phyloP scores from a whole-genome alignment of 2,329 filamentous ascomycete genomes.

The Colletotrichum abscissum region DNA sequence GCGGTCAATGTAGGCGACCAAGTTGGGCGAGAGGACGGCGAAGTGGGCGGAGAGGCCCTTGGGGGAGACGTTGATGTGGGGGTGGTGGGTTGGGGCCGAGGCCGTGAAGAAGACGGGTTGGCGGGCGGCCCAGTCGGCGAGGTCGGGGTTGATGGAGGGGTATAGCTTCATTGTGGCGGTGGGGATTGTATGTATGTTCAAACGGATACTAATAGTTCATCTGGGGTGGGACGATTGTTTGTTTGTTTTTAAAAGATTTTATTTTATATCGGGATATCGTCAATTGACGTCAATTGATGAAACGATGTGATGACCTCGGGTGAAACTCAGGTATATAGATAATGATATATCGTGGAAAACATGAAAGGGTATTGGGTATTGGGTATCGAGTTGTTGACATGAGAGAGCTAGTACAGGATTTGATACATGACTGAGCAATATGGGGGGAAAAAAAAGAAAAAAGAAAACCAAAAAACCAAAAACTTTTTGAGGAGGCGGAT shows the following conservation, averaged over 20 bases:
- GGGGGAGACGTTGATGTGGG: constrained; percentile 81
- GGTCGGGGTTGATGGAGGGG: constrained; percentile 62
- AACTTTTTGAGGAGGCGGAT: neutral
- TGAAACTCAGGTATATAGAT: neutral
- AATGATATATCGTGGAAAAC: constrained; percentile 14
- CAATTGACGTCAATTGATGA: neutral
- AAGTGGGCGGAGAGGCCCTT: constrained; percentile 76
- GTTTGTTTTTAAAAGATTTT: neutral
- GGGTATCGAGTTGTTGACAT: constrained; percentile 25
- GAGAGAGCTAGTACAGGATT: constrained; percentile 14
- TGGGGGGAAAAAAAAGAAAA: too few relatives aligned
- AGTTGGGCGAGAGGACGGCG: constrained; percentile 66
- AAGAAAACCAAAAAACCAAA: neutral
- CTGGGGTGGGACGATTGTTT: neutral
- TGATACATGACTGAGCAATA: constrained; percentile 19
- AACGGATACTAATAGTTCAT: neutral
- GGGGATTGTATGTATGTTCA: neutral
- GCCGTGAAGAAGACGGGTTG: constrained; percentile 83
- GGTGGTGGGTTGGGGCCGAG: constrained; percentile 74
- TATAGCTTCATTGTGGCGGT: constrained; percentile 67
- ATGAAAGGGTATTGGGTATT: constrained; percentile 27
- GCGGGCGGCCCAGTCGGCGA: constrained; percentile 71
- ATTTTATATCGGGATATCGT: neutral
- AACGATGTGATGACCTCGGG: neutral
- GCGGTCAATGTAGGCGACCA: constrained; percentile 77